These are phyloP conservation scores for Emericellopsis atlantica DNA, from an alignment of 2,329 filamentous ascomycete species.

Conservation along the genomic window DNA sequence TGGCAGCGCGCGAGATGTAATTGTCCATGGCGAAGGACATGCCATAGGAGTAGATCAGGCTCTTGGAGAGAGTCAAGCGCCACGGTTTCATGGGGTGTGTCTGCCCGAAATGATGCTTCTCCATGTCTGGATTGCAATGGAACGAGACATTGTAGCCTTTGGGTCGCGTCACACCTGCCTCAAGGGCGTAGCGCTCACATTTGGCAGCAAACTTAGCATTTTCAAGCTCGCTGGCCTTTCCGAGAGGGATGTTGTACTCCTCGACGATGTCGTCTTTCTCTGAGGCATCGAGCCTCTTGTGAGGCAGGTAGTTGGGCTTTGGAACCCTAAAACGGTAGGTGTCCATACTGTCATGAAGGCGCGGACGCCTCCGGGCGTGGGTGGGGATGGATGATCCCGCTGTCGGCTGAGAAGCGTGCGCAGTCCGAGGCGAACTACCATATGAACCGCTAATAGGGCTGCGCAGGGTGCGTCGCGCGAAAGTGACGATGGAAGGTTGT, in stretches of 20 bases:
- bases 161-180: conserved; percentile 63
- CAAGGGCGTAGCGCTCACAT: conserved; percentile 41
- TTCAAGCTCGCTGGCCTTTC: conserved; percentile 36
- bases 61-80: conserved; percentile 90
- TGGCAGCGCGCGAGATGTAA: conserved; percentile 73
- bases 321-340: conserved; percentile 40
- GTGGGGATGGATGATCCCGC: no score
- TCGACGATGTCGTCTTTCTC: conserved; percentile 41
- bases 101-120: conserved; percentile 92
- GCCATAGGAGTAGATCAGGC: conserved; percentile 86
- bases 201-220: conserved; percentile 44
- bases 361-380: not conserved
- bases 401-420: no score
- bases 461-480: no score
- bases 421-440: no score
- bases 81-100: conserved; percentile 99
- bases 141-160: conserved; percentile 87
- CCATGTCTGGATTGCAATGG: conserved; percentile 89
- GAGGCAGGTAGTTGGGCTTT: conserved; percentile 48
- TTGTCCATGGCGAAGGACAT: conserved; percentile 96
- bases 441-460: no score
- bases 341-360: not conserved
- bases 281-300: conserved; percentile 27
- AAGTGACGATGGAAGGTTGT: no score
- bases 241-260: conserved; percentile 37